A percentile compares a stretch with the other conserved stretches of the same genome.
Conservation (phyloP, 2,329 filamentous ascomycete genomes). For the Cercospora sojina region DNA sequence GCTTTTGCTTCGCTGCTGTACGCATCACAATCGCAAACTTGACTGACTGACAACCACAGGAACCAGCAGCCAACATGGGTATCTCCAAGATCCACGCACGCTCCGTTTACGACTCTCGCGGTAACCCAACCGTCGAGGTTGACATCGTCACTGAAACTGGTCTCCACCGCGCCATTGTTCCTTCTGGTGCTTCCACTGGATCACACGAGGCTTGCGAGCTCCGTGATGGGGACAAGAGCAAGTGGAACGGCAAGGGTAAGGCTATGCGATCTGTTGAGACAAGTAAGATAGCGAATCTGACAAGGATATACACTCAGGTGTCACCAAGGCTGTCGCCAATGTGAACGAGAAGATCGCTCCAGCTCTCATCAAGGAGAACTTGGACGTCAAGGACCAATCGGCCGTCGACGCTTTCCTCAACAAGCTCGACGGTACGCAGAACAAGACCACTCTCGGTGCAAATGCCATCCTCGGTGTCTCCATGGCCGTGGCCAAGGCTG, state of each 20-base stretch:
- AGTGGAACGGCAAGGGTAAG: slow-evolving; percentile 55
- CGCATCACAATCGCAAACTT: not conserved
- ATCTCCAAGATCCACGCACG: slow-evolving; percentile 60
- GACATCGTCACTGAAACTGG: slow-evolving; percentile 95
- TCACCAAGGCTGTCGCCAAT: slow-evolving; percentile 56
- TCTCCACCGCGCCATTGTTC: slow-evolving; percentile 95
- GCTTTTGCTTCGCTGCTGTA: not conserved
- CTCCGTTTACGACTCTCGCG: slow-evolving; percentile 95
- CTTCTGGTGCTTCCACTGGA: slow-evolving; percentile 89
- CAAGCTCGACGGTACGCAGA: slow-evolving; percentile 57
- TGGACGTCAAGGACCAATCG: slow-evolving; percentile 57
- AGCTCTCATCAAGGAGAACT: slow-evolving; percentile 53
- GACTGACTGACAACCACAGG: not conserved
- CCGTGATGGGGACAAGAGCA: slow-evolving; percentile 54
- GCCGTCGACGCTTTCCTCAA: slow-evolving; percentile 56
- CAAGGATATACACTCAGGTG: slow-evolving; percentile 39
- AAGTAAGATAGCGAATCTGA: not conserved
- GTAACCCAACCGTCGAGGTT: slow-evolving; percentile 98
- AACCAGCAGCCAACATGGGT: slow-evolving; percentile 64
- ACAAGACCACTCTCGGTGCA: slow-evolving; percentile 60
- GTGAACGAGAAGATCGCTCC: slow-evolving; percentile 57
- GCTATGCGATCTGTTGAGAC: not conserved
- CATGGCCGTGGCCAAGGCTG: slow-evolving; percentile 60
- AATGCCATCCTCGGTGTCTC: slow-evolving; percentile 62
- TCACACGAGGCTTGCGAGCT: slow-evolving; percentile 56